Conservation (phyloP, 78 protist genomes). For the Chrysochromulina tobinii region DNA sequence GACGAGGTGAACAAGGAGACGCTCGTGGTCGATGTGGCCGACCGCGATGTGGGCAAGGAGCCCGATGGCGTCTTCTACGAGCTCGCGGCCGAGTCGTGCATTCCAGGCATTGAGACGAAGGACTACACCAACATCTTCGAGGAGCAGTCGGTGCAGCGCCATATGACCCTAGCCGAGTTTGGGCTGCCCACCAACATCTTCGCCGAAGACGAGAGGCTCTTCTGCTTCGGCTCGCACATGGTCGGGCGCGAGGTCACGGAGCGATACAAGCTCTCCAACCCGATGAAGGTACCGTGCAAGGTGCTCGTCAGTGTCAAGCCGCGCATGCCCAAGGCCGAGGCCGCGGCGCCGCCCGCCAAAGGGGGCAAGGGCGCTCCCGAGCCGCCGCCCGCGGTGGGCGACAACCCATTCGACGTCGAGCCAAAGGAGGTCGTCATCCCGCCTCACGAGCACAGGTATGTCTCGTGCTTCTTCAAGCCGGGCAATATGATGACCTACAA, state of each 20-base stretch:
- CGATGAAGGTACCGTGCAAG: slow-evolving; percentile 59
- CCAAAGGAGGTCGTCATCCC: slow-evolving; percentile 54
- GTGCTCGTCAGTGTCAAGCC: slow-evolving; percentile 32
- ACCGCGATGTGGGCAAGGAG: slow-evolving; percentile 44
- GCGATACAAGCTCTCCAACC: slow-evolving; percentile 70
- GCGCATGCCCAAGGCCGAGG: background rate
- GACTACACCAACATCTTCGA: slow-evolving; percentile 72
- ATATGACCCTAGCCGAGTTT: background rate
- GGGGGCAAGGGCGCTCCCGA: background rate
- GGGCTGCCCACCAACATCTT: slow-evolving; percentile 37
- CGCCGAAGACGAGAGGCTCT: slow-evolving; percentile 53
- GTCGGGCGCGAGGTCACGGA: slow-evolving; percentile 16
- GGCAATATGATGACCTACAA: slow-evolving; percentile 14
- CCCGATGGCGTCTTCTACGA: slow-evolving; percentile 56
- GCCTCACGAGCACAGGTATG: slow-evolving; percentile 73
- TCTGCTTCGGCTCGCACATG: slow-evolving; percentile 61
- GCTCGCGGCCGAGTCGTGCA: slow-evolving; percentile 73
- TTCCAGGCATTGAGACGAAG: slow-evolving; percentile 72
- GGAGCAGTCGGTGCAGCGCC: slow-evolving; percentile 69
- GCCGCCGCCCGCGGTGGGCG: background rate
- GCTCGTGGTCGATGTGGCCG: slow-evolving; percentile 53
- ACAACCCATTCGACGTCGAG: slow-evolving; percentile 37
- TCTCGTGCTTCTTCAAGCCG: slow-evolving; percentile 65
- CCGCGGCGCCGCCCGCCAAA: background rate
- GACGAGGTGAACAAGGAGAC: background rate